Percentiles rank a stretch among this genome's conserved stretches.
Evolutionary conservation across 2,329 filamentous ascomycete genomes (phyloP).

Genomic region (Blastomyces emzantsi): DNA sequence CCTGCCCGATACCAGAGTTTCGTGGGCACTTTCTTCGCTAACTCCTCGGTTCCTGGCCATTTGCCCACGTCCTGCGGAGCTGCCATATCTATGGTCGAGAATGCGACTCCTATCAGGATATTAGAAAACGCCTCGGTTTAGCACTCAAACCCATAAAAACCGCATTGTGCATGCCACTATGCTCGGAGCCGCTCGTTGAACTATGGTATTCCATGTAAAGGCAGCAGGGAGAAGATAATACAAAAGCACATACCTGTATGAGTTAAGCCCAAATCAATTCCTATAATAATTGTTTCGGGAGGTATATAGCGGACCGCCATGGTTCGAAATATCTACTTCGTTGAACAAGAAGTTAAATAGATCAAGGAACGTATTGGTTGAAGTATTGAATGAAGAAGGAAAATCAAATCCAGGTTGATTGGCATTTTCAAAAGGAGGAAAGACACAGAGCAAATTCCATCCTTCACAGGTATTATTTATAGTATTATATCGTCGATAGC

Average conservation of each 20-base stretch:
- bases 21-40: conserved; percentile 6
- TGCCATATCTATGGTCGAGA: conserved; percentile 1
- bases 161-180: background rate
- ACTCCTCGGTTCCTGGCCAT: conserved; percentile 1
- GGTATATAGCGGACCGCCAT: background rate
- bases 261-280: conserved; percentile 8
- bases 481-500: background rate
- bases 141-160: background rate
- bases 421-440: background rate
- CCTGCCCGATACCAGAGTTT: conserved; percentile 8
- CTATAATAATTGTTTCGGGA: conserved; percentile 4
- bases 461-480: background rate
- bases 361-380: background rate
- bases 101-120: conserved; percentile 4
- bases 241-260: conserved; percentile 2
- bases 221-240: background rate
- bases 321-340: background rate
- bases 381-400: background rate
- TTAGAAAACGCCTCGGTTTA: background rate
- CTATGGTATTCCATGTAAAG: background rate
- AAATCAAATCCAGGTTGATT: background rate
- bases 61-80: background rate
- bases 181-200: background rate
- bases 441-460: background rate
- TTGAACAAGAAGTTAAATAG: background rate